Evolutionary conservation across 2,329 filamentous ascomycete genomes (phyloP).

Genomic region (Lachnellula cervina): DNA sequence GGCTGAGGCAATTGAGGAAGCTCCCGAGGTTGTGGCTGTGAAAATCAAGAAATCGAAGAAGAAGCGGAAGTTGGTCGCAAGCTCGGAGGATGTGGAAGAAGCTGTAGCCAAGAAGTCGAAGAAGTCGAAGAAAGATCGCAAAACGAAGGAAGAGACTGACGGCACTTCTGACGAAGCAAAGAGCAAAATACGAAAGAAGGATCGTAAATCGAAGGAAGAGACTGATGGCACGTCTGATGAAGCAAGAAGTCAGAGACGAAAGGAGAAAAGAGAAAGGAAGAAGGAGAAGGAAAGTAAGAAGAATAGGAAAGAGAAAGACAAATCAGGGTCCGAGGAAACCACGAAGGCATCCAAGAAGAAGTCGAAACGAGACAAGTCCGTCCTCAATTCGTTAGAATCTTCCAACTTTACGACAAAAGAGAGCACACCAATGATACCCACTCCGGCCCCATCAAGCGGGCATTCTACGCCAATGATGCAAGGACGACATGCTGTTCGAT

Average conservation of each 20-base stretch:
- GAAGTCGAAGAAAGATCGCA: conserved; percentile 19
- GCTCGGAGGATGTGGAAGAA: conserved; percentile 23
- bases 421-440: conserved; percentile 26
- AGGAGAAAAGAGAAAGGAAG: conserved; percentile 33
- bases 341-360: conserved; percentile 7
- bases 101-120: conserved; percentile 32
- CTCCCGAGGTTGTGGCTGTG: conserved; percentile 10
- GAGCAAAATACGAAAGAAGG: conserved; percentile 30
- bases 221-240: conserved; percentile 19
- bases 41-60: conserved; percentile 34
- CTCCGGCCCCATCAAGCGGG: conserved; percentile 37
- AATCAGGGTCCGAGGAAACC: conserved; percentile 38
- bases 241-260: conserved; percentile 31
- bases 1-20: conserved; percentile 37
- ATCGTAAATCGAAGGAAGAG: conserved; percentile 14
- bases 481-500: conserved; percentile 67
- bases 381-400: conserved; percentile 30
- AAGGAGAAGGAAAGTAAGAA: conserved; percentile 41
- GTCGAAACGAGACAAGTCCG: conserved; percentile 38
- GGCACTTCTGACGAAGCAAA: conserved; percentile 25
- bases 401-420: conserved; percentile 17
- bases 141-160: conserved; percentile 17
- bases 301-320: conserved; percentile 35
- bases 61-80: conserved; percentile 31
- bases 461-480: conserved; percentile 43